A percentile compares a stretch with the other conserved stretches of the same genome.
These are phyloP conservation scores for Penicillium sp. DNA, from an alignment of 2,329 filamentous ascomycete species.

Conservation along the genomic window DNA sequence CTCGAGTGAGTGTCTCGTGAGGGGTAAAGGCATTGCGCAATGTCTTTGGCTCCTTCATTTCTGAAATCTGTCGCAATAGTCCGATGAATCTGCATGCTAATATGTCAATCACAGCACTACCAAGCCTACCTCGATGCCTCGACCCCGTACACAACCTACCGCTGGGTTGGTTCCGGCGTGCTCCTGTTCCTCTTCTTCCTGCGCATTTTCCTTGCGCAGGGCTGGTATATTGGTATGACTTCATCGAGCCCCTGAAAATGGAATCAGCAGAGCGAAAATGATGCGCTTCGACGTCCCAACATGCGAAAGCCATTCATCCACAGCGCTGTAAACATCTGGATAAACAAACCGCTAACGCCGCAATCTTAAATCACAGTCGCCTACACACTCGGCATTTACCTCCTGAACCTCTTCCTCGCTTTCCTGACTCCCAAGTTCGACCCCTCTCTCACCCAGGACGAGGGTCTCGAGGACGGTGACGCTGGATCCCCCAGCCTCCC, in stretches of 20 bases:
- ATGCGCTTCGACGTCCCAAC: background rate
- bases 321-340: background rate
- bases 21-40: conserved; percentile 13
- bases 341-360: conserved; percentile 8
- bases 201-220: conserved; percentile 86
- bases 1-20: conserved; percentile 38
- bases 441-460: conserved; percentile 90
- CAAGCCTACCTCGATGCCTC: conserved; percentile 92
- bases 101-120: conserved; percentile 64
- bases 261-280: background rate
- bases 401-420: conserved; percentile 97
- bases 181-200: conserved; percentile 79
- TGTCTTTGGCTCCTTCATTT: background rate
- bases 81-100: conserved; percentile 11
- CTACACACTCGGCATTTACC: conserved; percentile 97
- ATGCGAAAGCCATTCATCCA: background rate
- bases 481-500: conserved; percentile 67
- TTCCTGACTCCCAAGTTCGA: conserved; percentile 99
- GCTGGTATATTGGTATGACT: conserved; percentile 94
- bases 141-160: conserved; percentile 82
- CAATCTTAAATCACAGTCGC: conserved; percentile 61
- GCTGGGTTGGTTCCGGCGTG: conserved; percentile 81
- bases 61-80: background rate
- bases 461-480: conserved; percentile 91
- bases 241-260: background rate